Base-by-base conservation (phyloP, 2,329 filamentous ascomycete species). In the Bipolaris sorokiniana region DNA sequence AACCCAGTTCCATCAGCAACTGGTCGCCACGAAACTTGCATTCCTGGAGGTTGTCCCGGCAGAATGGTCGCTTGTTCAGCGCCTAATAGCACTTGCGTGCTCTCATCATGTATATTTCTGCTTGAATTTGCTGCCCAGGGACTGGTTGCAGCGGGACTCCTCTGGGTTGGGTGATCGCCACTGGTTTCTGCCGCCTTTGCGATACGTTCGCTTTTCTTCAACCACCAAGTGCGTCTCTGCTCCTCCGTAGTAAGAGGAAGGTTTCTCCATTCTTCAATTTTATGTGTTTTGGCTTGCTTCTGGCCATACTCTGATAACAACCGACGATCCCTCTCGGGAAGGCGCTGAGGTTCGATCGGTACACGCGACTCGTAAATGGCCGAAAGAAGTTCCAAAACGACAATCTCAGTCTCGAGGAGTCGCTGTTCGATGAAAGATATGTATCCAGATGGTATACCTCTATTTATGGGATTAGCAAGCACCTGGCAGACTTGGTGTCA, bases 401-500 rank as follows among this genome's bases (percentile, higher is more conserved):
- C 54, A 5, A 64, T n/a, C 42, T 69, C 67, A 7, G 62, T 65
- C 28, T 70, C 66, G 2, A 65, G 23, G 5, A 70, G 62, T 16
- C 66, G 60, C 45, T 66, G 61, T 48, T 70, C 67, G 28, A 70
- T 54, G 15, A 55, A 57, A 7, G 63, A 61, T 18, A 67, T 59
- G 41, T 70, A 70, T 2, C 66, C 67, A 13, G 63, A 63, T 7
- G 67, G 67, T 5, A 70, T 63, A 1, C 67, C 64, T 51, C 67
- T 67, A 28, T 3, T 22, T 9, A 38, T 20, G 51, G 7, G 5
- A n/a, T 57, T 47, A 56, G 38, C 15, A 28, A 26, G 20, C 7
- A 26, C 20, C 36, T 18, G 22, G 13, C 9, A 3, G 7, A 31
- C n/a, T n/a, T 26, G 3, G 16, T 16, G 26, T 46, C 7, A 22